These are phyloP conservation scores for Coleophoma eucalyptorum DNA, from an alignment of 2,329 filamentous ascomycete genomes.

Conservation along the genomic window DNA sequence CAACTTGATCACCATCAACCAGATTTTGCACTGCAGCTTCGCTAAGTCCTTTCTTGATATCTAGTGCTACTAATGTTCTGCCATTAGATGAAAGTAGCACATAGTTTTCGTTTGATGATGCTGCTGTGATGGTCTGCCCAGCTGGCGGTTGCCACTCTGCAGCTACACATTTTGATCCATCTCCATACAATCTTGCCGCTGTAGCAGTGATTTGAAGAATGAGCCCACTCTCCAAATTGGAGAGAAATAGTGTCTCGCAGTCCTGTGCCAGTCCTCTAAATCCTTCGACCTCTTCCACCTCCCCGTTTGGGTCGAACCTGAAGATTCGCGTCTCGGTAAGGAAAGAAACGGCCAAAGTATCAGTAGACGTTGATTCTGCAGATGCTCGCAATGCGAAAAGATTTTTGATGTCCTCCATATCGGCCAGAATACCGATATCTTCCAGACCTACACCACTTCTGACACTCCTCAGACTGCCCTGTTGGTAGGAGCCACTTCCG, in stretches of 20 bases:
- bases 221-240: constrained; percentile 58
- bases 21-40: constrained; percentile 58
- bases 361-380: constrained; percentile 43
- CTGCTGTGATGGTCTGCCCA: constrained; percentile 66
- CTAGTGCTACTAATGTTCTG: constrained; percentile 65
- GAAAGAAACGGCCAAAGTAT: constrained; percentile 78
- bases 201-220: constrained; percentile 74
- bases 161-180: constrained; percentile 48
- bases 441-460: constrained; percentile 91
- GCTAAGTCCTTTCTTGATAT: constrained; percentile 54
- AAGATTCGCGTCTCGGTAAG: constrained; percentile 83
- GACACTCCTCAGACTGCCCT: constrained; percentile 85
- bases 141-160: constrained; percentile 53
- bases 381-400: constrained; percentile 65
- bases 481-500: constrained; percentile 84
- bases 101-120: constrained; percentile 67
- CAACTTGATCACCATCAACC: constrained; percentile 69
- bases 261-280: constrained; percentile 69
- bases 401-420: constrained; percentile 70
- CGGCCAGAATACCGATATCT: constrained; percentile 76
- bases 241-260: constrained; percentile 67
- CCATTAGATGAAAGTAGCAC: constrained; percentile 75
- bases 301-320: constrained; percentile 66
- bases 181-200: constrained; percentile 58
- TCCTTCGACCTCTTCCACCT: constrained; percentile 80